Base-by-base conservation (phyloP, 805 yeast species). In the Kodamaea jinghongensis region DNA sequence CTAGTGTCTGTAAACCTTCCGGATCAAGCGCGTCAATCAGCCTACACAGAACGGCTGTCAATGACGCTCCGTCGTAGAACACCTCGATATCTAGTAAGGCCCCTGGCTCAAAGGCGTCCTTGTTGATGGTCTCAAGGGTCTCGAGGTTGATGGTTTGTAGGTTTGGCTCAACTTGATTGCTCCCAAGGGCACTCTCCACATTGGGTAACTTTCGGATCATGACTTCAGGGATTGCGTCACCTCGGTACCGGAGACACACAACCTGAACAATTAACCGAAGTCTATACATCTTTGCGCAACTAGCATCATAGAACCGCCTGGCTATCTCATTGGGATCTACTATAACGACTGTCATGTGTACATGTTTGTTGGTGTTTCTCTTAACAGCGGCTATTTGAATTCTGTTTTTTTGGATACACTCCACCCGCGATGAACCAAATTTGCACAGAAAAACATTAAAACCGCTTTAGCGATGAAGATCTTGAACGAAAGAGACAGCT, bases 401-500 rank as follows among this genome's bases (percentile, higher is more conserved):
- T 25, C 10, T 25, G 9, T 25, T 25, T 25, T 11, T 11, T 11
- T 25, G 27, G 27, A 9, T 9, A 11, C 27, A 11, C 9, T 25
- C n/a, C n/a, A n/a, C n/a, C 11, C 29, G 14, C 23, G 23, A 20
- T 27, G 15, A 27, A 34, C 27, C n/a, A 22, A 23, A 36, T 30
- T 39, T 39, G 22, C 33, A 14, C 23, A 20, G 23, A 13, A 27
- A 27, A 27, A 6, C 14, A 27, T 27, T 14, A n/a, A 17, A 5
- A 20, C 23, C 23, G 23, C 25, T 17, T 22, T 17, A n/a, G 10
- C 14, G 11, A 47, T 47, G 51, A 45, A 78, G 68, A 61, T 80
- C 32, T 69, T 73, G 38, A 67, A 61, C 17, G 61, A 69, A 29
- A 61, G 88, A 42, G 83, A 79, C 32, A 71, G 75, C 41, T 68